Percentiles rank a stretch among this genome's conserved stretches.
phyloP scores from a whole-genome alignment of 192 early-diverging fungal genomes.

The Coemansia sp. region DNA sequence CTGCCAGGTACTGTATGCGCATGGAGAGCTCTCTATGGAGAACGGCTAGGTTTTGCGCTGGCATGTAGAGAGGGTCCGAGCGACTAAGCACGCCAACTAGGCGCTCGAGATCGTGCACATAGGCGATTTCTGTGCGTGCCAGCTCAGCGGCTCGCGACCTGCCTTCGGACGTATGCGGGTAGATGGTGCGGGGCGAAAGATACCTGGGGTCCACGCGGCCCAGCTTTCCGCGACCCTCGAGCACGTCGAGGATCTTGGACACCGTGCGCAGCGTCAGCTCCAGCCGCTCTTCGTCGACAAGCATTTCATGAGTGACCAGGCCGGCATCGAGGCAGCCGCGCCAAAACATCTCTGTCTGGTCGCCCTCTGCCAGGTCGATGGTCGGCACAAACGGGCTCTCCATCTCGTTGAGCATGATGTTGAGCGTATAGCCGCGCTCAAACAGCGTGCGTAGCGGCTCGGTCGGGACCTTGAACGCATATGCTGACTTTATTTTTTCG shows the following conservation, averaged over 20 bases:
- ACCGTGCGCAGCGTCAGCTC: conserved; percentile 33
- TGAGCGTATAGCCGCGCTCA: conserved; percentile 46
- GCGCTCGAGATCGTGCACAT: conserved; percentile 49
- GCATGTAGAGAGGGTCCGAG: conserved; percentile 20
- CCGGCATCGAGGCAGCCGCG: conserved; percentile 40
- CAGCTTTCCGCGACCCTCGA: conserved; percentile 28
- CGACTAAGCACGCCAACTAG: conserved; percentile 8
- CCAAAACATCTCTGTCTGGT: conserved; percentile 46
- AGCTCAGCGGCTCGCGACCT: conserved; percentile 26
- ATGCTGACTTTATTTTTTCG: conserved; percentile 22
- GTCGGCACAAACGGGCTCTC: conserved; percentile 52
- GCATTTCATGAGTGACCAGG: conserved; percentile 8
- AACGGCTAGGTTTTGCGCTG: conserved; percentile 24
- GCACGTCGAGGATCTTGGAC: conserved; percentile 23
- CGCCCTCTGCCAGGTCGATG: conserved; percentile 35
- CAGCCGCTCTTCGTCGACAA: conserved; percentile 15
- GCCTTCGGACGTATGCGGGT: conserved; percentile 19
- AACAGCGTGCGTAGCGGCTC: conserved; percentile 37
- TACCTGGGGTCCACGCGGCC: conserved; percentile 29
- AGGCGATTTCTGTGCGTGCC: conserved; percentile 47
- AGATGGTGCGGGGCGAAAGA: conserved; percentile 33
- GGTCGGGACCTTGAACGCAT: conserved; percentile 23
- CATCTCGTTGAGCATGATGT: conserved; percentile 49
- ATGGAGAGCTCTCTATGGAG: conserved; percentile 44
- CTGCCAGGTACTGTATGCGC: conserved; percentile 47